Evolutionary conservation across 2,329 filamentous ascomycete genomes (phyloP).

Genomic region (Fusarium nygamai): DNA sequence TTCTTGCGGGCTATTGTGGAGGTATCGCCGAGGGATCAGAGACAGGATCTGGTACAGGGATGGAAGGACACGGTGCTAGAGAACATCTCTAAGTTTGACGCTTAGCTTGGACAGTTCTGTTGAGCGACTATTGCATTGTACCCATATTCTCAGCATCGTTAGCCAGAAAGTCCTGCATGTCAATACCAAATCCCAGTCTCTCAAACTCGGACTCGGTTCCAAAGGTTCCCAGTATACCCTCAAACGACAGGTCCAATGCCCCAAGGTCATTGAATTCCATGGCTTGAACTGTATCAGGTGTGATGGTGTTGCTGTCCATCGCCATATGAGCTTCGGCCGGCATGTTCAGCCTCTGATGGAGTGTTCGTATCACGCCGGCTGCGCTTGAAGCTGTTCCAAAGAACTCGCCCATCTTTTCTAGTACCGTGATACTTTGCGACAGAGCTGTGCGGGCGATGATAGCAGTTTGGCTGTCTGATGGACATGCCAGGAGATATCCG

Average conservation of each 20-base stretch:
- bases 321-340: accelerated
- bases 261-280: accelerated
- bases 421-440: neutral
- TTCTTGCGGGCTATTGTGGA: neutral
- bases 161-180: neutral
- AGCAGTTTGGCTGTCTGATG: accelerated
- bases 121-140: accelerated
- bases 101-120: accelerated
- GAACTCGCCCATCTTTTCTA: neutral
- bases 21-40: neutral
- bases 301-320: accelerated
- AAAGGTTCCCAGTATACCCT: neutral
- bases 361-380: neutral
- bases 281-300: accelerated
- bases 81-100: accelerated
- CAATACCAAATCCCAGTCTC: accelerated
- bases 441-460: neutral
- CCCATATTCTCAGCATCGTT: accelerated
- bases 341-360: neutral
- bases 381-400: neutral
- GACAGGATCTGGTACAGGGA: neutral
- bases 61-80: neutral
- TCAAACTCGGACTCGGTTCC: neutral
- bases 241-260: accelerated
- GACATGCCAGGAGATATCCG: neutral